Base-by-base conservation (phyloP, 2,329 filamentous ascomycete species). In the Diaporthe australafricana region DNA sequence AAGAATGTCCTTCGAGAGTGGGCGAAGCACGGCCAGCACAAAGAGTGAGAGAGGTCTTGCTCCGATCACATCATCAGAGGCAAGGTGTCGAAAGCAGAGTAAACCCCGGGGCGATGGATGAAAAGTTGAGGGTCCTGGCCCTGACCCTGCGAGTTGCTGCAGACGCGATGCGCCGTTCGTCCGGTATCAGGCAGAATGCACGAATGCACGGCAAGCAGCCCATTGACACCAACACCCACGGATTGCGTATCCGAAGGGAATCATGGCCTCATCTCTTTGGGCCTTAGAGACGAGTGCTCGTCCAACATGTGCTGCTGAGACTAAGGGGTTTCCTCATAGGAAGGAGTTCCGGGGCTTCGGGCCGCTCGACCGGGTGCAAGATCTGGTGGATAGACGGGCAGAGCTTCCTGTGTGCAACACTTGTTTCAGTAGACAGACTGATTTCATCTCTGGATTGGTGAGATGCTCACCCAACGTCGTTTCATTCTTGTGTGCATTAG, bases 1-100 rank as follows among this genome's bases (percentile, higher is more conserved):
- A 99, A 99, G 90, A 98, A 98, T 78, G 90, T 97, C 8, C 82
- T 99, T 70, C 86, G 96, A 73, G 92, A 94, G 76, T 98, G 95
- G 96, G 93, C 93, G 2, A 94, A 89, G 78, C 79, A 78, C 53
- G 80, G 80, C 2, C 69, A 71, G 69, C 71, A 70, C 30, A 70
- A 47, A 52, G 52, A 70, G 35, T 71, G 32, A 66, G 30, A 30
- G n/a, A 5, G 5, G 0, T 22, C 16, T 35, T 42, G 16, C 4
- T 12, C 8, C 20, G n/a, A 1, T 20, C 17, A 3, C 35, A 5
- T 16, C 22, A 8, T 14, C 25, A 20, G 20, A 67, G 32, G 8
- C 17, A 20, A 27, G 14, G 32, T 11, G 1, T 6, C 7, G 25
- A 27, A 7, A 32, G 16, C 17, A 9, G 25, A 4, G 22, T 12